phyloP scores from a whole-genome alignment of 306 rosid species.

The Malus sieversii region DNA sequence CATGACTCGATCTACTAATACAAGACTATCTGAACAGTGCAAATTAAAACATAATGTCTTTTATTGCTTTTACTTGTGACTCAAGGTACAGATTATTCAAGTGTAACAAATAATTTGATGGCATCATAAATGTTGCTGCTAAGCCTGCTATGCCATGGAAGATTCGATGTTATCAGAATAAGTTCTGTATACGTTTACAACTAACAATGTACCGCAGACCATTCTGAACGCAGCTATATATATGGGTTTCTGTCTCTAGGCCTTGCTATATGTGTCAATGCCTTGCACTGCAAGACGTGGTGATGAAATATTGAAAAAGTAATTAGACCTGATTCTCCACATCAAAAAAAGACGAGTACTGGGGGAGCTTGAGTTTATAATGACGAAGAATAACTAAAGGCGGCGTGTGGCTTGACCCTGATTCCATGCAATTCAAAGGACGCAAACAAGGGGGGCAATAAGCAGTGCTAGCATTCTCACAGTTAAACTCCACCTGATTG shows the following conservation, averaged over 20 bases:
- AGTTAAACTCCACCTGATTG: slow-evolving; percentile 43
- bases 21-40: neutral
- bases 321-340: neutral
- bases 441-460: slow-evolving; percentile 60
- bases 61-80: neutral
- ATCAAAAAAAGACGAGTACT: neutral
- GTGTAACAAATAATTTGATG: neutral
- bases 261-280: too few relatives aligned
- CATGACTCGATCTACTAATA: neutral
- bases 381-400: slow-evolving; percentile 31
- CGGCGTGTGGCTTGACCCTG: slow-evolving; percentile 38
- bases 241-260: neutral
- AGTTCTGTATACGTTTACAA: neutral
- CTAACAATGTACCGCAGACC: neutral
- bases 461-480: slow-evolving; percentile 56
- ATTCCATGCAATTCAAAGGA: slow-evolving; percentile 41
- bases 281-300: neutral
- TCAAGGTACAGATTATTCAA: neutral
- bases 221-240: neutral
- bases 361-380: neutral
- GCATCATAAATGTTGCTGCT: neutral
- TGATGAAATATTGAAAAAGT: neutral
- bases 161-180: neutral
- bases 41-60: neutral
- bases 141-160: neutral